These are phyloP conservation scores for Ascosphaera aggregata DNA, from an alignment of 2,329 filamentous ascomycete species.

Conservation along the genomic window DNA sequence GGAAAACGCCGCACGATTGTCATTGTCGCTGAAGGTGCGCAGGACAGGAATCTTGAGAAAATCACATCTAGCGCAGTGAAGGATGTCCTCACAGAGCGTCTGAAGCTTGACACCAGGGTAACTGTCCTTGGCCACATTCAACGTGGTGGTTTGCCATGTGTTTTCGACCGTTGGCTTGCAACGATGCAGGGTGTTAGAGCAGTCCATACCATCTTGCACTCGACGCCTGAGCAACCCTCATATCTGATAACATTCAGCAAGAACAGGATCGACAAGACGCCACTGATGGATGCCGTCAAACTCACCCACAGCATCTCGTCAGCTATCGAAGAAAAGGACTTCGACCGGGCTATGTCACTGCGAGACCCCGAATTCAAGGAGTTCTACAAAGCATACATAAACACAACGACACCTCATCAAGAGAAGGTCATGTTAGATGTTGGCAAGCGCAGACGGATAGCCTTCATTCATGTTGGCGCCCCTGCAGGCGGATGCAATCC, in stretches of 20 bases:
- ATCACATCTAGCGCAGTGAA: slow-evolving; percentile 67
- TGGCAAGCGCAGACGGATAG: slow-evolving; percentile 59
- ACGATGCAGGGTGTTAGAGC: slow-evolving; percentile 89
- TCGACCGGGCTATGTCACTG: slow-evolving; percentile 64
- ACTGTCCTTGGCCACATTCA: slow-evolving; percentile 96
- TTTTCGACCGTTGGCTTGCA: slow-evolving; percentile 81
- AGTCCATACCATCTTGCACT: slow-evolving; percentile 73
- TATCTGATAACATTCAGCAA: slow-evolving; percentile 93
- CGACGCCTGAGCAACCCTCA: slow-evolving; percentile 69
- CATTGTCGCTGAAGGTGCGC: slow-evolving; percentile 73
- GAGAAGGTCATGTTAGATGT: slow-evolving; percentile 39
- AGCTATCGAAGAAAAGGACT: slow-evolving; percentile 66
- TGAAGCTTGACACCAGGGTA: slow-evolving; percentile 75
- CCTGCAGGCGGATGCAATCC: slow-evolving; percentile 97
- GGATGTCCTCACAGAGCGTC: slow-evolving; percentile 57
- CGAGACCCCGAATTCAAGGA: slow-evolving; percentile 87
- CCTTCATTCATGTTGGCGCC: slow-evolving; percentile 89
- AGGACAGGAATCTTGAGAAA: slow-evolving; percentile 61
- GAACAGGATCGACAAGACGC: slow-evolving; percentile 87
- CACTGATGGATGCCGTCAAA: slow-evolving; percentile 67
- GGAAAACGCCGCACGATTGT: slow-evolving; percentile 97
- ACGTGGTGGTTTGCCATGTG: slow-evolving; percentile 72
- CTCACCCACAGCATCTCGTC: slow-evolving; percentile 66
- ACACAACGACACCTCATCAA: slow-evolving; percentile 65
- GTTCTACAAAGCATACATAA: slow-evolving; percentile 73